phyloP scores from a whole-genome alignment of 306 rosid species.

The Hylodesmum podocarpum region DNA sequence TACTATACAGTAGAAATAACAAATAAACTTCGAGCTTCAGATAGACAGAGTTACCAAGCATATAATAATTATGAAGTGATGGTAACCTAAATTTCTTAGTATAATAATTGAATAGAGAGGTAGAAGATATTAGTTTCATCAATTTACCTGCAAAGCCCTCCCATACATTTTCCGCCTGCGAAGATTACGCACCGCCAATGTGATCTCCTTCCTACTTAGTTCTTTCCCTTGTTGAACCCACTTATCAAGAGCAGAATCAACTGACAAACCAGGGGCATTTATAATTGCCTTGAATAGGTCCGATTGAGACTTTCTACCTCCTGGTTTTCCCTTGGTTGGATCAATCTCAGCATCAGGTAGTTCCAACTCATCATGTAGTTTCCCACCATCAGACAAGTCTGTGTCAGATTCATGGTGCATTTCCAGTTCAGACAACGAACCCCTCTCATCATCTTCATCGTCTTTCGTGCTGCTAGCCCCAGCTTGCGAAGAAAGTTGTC shows the following conservation, averaged over 20 bases:
- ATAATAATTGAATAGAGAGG: background rate
- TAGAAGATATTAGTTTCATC: background rate
- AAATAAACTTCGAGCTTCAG: background rate
- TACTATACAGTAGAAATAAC: too few relatives aligned
- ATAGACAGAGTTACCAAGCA: background rate
- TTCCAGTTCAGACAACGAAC: constrained; percentile 60
- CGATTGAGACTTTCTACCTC: constrained; percentile 12
- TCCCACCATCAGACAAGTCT: constrained; percentile 39
- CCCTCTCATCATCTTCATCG: constrained; percentile 57
- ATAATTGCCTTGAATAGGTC: constrained; percentile 52
- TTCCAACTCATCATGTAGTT: constrained; percentile 45
- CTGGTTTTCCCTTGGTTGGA: constrained; percentile 23
- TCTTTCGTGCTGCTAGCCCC: constrained; percentile 63
- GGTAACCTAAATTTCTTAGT: background rate
- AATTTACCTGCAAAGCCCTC: constrained; percentile 79
- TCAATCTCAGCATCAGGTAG: constrained; percentile 44
- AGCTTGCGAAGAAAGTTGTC: constrained; percentile 75
- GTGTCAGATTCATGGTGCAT: constrained; percentile 38
- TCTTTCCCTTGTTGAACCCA: constrained; percentile 74
- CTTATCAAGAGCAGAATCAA: constrained; percentile 53
- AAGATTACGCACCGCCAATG: constrained; percentile 44
- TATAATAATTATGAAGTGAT: background rate
- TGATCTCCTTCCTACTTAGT: constrained; percentile 47
- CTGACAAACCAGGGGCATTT: constrained; percentile 39
- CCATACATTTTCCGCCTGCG: constrained; percentile 63